Conservation (phyloP, 2,329 filamentous ascomycete genomes). For the Calycina marina region DNA sequence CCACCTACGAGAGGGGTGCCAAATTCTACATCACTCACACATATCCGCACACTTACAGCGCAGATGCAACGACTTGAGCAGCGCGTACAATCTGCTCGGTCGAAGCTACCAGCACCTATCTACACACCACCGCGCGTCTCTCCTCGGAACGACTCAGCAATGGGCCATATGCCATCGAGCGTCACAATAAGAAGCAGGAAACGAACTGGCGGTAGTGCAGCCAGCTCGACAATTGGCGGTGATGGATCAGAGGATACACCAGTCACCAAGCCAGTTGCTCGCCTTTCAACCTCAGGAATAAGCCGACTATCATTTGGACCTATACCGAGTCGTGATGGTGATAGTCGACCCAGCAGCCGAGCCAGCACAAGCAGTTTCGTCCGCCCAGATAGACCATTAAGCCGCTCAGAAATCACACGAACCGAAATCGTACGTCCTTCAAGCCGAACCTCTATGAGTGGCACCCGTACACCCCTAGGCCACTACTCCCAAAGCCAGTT, state of each 20-base stretch:
- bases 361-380: slow-evolving; percentile 18
- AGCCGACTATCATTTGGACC: slow-evolving; percentile 50
- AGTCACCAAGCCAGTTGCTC: slow-evolving; percentile 35
- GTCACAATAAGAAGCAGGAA: slow-evolving; percentile 56
- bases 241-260: slow-evolving; percentile 23
- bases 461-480: slow-evolving; percentile 21
- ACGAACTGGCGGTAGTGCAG: slow-evolving; percentile 40
- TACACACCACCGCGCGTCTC: slow-evolving; percentile 67
- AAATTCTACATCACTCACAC: slow-evolving; percentile 61
- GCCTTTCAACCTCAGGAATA: slow-evolving; percentile 47
- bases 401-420: slow-evolving; percentile 18
- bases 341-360: slow-evolving; percentile 19
- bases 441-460: slow-evolving; percentile 20
- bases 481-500: slow-evolving; percentile 21
- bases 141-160: slow-evolving; percentile 39
- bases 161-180: slow-evolving; percentile 35
- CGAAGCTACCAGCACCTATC: slow-evolving; percentile 73
- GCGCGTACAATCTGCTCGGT: slow-evolving; percentile 78
- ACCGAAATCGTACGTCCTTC: slow-evolving; percentile 18
- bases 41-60: slow-evolving; percentile 84
- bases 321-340: slow-evolving; percentile 34
- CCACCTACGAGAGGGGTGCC: slow-evolving; percentile 29
- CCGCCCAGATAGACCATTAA: slow-evolving; percentile 18
- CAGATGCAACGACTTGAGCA: slow-evolving; percentile 97
- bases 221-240: slow-evolving; percentile 16